phyloP scores from a whole-genome alignment of 306 rosid genomes.

The Senna tora region DNA sequence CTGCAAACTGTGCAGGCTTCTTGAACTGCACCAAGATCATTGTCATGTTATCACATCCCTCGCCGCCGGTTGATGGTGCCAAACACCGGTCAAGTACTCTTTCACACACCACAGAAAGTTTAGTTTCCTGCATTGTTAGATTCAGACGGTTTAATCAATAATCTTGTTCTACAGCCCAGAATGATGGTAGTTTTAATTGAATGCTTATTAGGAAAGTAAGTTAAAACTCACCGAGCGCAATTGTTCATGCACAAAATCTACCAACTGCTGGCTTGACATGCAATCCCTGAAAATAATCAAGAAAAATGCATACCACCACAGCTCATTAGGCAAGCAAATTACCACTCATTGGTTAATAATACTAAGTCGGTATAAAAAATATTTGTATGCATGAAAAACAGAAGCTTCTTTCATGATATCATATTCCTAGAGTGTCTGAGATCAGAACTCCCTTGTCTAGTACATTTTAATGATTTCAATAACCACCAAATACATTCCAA shows the following conservation, averaged over 20 bases:
- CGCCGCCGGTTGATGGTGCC: slow-evolving; percentile 83
- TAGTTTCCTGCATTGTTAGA: slow-evolving; percentile 50
- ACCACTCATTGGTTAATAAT: neutral
- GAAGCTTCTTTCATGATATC: neutral
- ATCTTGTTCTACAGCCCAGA: neutral
- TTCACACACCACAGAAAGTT: slow-evolving; percentile 75
- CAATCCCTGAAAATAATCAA: slow-evolving; percentile 75
- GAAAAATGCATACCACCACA: slow-evolving; percentile 6
- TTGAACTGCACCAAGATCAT: slow-evolving; percentile 91
- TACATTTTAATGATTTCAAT: neutral
- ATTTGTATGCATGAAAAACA: neutral
- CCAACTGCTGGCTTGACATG: slow-evolving; percentile 90
- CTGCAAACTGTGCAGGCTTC: slow-evolving; percentile 43
- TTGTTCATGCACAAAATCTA: slow-evolving; percentile 80
- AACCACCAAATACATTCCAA: slow-evolving; percentile 8
- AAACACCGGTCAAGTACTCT: slow-evolving; percentile 79
- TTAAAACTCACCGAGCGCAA: slow-evolving; percentile 55
- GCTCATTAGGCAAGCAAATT: neutral
- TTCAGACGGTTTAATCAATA: neutral
- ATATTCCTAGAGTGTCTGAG: neutral
- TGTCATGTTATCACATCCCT: slow-evolving; percentile 97
- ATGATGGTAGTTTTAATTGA: neutral
- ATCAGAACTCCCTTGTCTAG: no score
- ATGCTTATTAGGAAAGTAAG: neutral
- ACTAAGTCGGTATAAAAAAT: neutral